phyloP scores from a whole-genome alignment of 2,329 filamentous ascomycete genomes.

The Dryadomyces sulphureus region DNA sequence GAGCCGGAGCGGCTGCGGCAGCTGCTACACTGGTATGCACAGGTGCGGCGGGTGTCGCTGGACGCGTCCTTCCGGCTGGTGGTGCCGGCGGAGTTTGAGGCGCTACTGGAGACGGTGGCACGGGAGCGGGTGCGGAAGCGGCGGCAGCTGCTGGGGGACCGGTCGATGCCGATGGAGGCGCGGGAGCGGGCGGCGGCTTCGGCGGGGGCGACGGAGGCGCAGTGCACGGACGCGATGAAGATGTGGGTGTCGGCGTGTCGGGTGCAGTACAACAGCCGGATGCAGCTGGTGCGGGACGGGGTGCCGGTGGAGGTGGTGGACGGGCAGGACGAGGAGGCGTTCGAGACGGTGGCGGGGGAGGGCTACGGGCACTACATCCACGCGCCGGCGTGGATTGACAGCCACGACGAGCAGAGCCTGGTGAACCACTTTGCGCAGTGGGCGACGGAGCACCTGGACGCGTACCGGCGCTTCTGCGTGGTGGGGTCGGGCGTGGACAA shows the following conservation, averaged over 20 bases:
- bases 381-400: constrained; percentile 25
- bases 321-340: background rate
- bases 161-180: too few relatives aligned
- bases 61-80: constrained; percentile 18
- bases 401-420: constrained; percentile 46
- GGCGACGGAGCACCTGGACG: constrained; percentile 32
- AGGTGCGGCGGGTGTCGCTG: constrained; percentile 5
- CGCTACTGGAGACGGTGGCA: constrained; percentile 21
- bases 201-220: too few relatives aligned
- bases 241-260: too few relatives aligned
- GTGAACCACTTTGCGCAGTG: constrained; percentile 50
- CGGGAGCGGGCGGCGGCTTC: too few relatives aligned
- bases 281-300: background rate
- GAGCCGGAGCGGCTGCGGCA: constrained; percentile 24
- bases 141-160: constrained; percentile 8
- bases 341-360: too few relatives aligned
- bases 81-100: constrained; percentile 19
- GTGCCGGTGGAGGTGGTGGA: background rate
- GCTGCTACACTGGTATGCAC: constrained; percentile 26
- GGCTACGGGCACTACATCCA: constrained; percentile 15
- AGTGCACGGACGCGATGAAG: too few relatives aligned
- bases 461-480: constrained; percentile 39
- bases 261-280: too few relatives aligned
- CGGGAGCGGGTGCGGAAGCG: constrained; percentile 18
- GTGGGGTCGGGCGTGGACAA: constrained; percentile 27